These are phyloP conservation scores for Colletotrichum musicola DNA, from an alignment of 2,329 filamentous ascomycete genomes.

Conservation along the genomic window DNA sequence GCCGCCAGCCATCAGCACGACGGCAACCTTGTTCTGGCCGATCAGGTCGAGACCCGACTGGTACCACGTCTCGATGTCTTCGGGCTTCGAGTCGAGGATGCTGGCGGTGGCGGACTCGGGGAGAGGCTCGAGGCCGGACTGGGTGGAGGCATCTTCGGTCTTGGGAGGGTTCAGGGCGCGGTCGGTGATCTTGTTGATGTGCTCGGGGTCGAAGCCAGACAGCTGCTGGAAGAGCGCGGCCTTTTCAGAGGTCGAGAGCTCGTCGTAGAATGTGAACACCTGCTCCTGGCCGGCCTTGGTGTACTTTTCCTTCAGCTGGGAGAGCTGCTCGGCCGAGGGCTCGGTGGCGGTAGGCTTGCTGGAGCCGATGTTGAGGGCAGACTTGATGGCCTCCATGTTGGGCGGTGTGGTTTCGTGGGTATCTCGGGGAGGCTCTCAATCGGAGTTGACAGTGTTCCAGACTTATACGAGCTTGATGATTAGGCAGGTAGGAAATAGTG, in stretches of 20 bases:
- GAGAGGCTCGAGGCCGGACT: constrained; percentile 81
- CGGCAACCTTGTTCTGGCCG: constrained; percentile 79
- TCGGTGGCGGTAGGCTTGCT: constrained; percentile 55
- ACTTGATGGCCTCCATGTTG: constrained; percentile 60
- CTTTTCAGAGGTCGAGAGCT: constrained; percentile 80
- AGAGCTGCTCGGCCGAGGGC: constrained; percentile 75
- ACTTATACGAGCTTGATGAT: not conserved
- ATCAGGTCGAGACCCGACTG: constrained; percentile 84
- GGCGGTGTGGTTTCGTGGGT: constrained; percentile 5
- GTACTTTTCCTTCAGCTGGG: constrained; percentile 79
- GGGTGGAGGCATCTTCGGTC: constrained; percentile 63
- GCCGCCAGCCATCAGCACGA: constrained; percentile 96
- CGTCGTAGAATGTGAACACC: constrained; percentile 87
- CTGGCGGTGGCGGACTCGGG: constrained; percentile 89
- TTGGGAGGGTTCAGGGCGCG: constrained; percentile 84
- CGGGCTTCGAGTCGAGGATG: constrained; percentile 86
- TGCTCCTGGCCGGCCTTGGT: constrained; percentile 81
- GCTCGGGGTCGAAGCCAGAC: constrained; percentile 81
- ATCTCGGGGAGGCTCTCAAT: constrained; percentile 15
- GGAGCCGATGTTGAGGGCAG: constrained; percentile 53
- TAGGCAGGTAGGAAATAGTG: not conserved
- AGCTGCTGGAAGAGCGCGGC: constrained; percentile 85
- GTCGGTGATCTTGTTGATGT: constrained; percentile 89
- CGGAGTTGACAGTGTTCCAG: not conserved
- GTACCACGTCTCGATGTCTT: constrained; percentile 88